Evolutionary conservation across 495 filamentous ascomycete genomes (phyloP), one percentile per base, ranked within the genome.

Genomic region (Thozetella sp.): DNA sequence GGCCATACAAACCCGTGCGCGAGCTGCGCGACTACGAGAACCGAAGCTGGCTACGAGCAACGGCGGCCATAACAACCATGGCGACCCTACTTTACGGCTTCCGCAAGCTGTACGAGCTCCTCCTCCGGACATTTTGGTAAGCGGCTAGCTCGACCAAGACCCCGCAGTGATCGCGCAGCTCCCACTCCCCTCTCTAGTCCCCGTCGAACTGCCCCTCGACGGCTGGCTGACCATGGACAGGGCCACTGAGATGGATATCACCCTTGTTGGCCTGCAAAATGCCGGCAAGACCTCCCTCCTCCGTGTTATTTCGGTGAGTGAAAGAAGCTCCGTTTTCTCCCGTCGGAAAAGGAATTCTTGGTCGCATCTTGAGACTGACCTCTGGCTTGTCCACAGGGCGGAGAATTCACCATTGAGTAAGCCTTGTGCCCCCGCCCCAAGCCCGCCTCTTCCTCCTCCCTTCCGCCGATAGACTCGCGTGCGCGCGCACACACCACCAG

Each of bases 231-330:
- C 59, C 24, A 45, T 56, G 57, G 53, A 46, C 66, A 99, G 95
- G 95, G 91, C 93, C 59, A 97, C 92, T 40, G 95, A 99, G 83
- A 97, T 99, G 92, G 94, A 99, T 74, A 92, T 99, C 73, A 99
- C 95, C 61, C 97, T 99, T 92, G 96, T 99, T 80, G 95, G 95
- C 23, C 80, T 99, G 72, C 95, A 99, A 73, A 99, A 99, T 79
- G 95, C 95, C 54, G 95, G 95, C 61, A 99, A 99, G 78, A 98
- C 95, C 51, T 97, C 94, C 30, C 76, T 99, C 71, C 82, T 98
- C 72, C 85, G 94, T 55, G 95, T 99, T 59, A 79, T 99, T 60
- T 93, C 95, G 78, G 95, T 99, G 61, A 74, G 71, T 71, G 13
- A 46, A 86, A 80, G 90, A 24, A 20, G 46, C 53, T 30, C 56